Evolutionary conservation across 805 yeast species (phyloP), one percentile per base, ranked within the genome.

Genomic region (Lipomyces yamanashiensis): DNA sequence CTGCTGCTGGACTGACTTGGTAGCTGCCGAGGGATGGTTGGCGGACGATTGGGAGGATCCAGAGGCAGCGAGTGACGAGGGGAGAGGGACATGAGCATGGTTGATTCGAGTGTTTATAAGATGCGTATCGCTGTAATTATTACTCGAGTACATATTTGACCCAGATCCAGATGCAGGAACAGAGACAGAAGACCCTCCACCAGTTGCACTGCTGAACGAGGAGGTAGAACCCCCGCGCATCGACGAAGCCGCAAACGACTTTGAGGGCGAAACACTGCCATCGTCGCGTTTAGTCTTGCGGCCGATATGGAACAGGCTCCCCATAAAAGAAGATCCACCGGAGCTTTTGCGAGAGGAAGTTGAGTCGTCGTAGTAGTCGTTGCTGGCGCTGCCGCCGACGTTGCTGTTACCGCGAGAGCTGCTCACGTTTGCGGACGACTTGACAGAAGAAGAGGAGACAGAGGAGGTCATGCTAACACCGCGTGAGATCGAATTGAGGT

Each of bases 221-320:
- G 57, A 8, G 6, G 61, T 52, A 15, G 41, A n/a, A 33, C 52
- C 28, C 13, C 55, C 50, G 17, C 49, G 54, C 13, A 41, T 13
- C 34, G 55, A 41, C 15, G 58, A 21, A 3, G 61, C n/a, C 19
- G 58, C n/a, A 12, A 36, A 23, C 10, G 64, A 33, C 40, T 56
- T 50, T 5, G 61, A 45, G 1, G 64, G 61, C 45, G 62, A 58
- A 41, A 59, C 49, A 28, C 54, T 59, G n/a, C 59, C 67, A 33
- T 64, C 63, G 19, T 64, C 58, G 33, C 61, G 60, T 45, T 64
- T 64, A 13, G 66, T n/a, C 34, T 55, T 61, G 44, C 68, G 58
- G 37, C 67, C 67, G 36, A 64, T 28, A 37, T 64, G 68, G 45
- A 64, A 64, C 5, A 64, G 19, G 21, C 66, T 61, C 21, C 66